Evolutionary conservation across 768 basidiomycete species (phyloP).

Genomic region (Tulasnella sp.): DNA sequence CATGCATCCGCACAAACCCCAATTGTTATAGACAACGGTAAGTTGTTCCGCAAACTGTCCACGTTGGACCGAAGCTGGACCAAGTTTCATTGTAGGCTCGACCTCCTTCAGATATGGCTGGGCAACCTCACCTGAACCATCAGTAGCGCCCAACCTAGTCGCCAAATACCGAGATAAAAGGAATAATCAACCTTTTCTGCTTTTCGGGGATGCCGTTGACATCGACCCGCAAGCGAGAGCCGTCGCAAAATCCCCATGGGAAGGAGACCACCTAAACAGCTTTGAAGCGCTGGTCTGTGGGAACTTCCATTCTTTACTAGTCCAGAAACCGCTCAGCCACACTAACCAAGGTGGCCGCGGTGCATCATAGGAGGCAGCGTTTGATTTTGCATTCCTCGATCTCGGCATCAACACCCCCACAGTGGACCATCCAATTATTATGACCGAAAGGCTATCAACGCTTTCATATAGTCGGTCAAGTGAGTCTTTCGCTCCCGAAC

Average conservation of each 20-base stretch:
- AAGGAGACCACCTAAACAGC: slow-evolving; percentile 85
- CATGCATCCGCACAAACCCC: slow-evolving; percentile 44
- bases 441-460: slow-evolving; percentile 85
- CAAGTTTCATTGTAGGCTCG: slow-evolving; percentile 34
- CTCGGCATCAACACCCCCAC: slow-evolving; percentile 68
- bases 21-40: slow-evolving; percentile 75
- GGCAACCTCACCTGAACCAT: slow-evolving; percentile 47
- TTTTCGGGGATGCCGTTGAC: slow-evolving; percentile 84
- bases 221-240: slow-evolving; percentile 72
- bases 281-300: slow-evolving; percentile 81
- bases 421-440: slow-evolving; percentile 79
- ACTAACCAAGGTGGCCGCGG: neutral
- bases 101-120: slow-evolving; percentile 77
- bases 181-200: slow-evolving; percentile 64
- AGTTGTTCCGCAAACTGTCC: slow-evolving; percentile 16
- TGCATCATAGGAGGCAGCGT: slow-evolving; percentile 66
- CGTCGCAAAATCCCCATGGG: slow-evolving; percentile 76
- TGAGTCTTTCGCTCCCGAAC: slow-evolving; percentile 33
- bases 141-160: slow-evolving; percentile 55
- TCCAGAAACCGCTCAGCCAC: neutral
- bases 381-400: slow-evolving; percentile 84
- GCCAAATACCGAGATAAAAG: slow-evolving; percentile 86
- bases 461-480: slow-evolving; percentile 79
- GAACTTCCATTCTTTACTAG: neutral
- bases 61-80: neutral